These are phyloP conservation scores for Cyberlindnera meyerae DNA, from an alignment of 805 yeast genomes.

Conservation along the genomic window DNA sequence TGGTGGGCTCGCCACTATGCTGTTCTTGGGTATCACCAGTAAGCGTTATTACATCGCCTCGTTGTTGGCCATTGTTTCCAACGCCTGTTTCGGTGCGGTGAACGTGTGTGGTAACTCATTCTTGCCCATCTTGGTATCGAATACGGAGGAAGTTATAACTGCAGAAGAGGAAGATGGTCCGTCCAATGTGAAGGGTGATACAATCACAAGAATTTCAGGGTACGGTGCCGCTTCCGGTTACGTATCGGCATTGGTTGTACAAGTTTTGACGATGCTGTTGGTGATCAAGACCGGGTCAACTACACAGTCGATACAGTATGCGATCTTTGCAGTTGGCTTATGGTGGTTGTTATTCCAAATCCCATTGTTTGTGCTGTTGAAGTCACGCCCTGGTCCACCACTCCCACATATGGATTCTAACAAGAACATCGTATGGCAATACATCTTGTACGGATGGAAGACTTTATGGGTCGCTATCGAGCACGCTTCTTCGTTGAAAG, in stretches of 20 bases:
- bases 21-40: conserved; percentile 35
- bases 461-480: conserved; percentile 51
- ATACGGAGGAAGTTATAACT: conserved; percentile 15
- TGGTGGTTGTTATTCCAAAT: conserved; percentile 77
- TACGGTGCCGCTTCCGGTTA: conserved; percentile 70
- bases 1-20: conserved; percentile 53
- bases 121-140: conserved; percentile 54
- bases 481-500: conserved; percentile 55
- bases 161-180: conserved; percentile 1
- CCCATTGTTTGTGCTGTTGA: conserved; percentile 49
- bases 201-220: conserved; percentile 56
- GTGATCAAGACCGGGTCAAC: conserved; percentile 37
- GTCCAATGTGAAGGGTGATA: conserved; percentile 27
- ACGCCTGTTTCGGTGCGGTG: conserved; percentile 70
- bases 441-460: conserved; percentile 56
- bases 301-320: conserved; percentile 46
- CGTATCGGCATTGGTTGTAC: conserved; percentile 63
- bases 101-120: conserved; percentile 77
- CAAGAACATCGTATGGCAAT: conserved; percentile 24
- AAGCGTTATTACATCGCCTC: conserved; percentile 49
- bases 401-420: conserved; percentile 21
- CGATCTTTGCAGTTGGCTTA: conserved; percentile 57
- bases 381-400: conserved; percentile 39
- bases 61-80: conserved; percentile 54
- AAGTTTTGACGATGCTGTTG: conserved; percentile 50